A percentile compares a stretch with the other conserved stretches of the same genome.
Evolutionary conservation across 495 filamentous ascomycete genomes (phyloP).

Genomic region (Bacidia gigantensis): DNA sequence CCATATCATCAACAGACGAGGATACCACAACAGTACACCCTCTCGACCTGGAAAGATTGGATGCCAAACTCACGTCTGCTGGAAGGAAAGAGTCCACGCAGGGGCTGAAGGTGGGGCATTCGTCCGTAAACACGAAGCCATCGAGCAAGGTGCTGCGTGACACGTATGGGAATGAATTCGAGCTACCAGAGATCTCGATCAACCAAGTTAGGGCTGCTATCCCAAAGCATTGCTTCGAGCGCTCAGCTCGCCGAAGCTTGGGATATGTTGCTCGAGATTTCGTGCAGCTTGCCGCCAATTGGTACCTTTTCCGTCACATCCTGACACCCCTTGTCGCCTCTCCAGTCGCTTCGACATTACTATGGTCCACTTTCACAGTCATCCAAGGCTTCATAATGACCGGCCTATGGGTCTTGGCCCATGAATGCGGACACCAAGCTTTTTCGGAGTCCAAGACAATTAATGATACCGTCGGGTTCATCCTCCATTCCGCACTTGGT

Average conservation of each 20-base stretch:
- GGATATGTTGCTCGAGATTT: conserved; percentile 52
- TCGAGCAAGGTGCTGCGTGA: conserved; percentile 34
- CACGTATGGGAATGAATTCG: conserved; percentile 55
- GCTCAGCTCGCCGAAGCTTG: conserved; percentile 44
- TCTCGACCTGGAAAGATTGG: conserved; percentile 5
- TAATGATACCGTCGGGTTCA: conserved; percentile 77
- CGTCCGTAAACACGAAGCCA: not conserved
- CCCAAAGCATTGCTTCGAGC: conserved; percentile 50
- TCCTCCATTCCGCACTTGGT: conserved; percentile 67
- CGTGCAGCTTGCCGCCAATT: conserved; percentile 38
- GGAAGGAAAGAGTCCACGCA: not conserved
- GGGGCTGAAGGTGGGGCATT: not conserved
- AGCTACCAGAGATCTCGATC: conserved; percentile 58
- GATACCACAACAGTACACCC: not conserved
- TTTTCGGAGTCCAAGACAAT: conserved; percentile 69
- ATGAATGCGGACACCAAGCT: conserved; percentile 64
- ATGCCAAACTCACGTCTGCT: conserved; percentile 8
- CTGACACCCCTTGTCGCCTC: conserved; percentile 49
- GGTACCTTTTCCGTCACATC: conserved; percentile 51
- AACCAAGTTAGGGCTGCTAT: conserved; percentile 55
- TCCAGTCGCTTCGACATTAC: conserved; percentile 28
- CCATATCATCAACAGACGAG: conserved; percentile 1
- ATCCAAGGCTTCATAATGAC: conserved; percentile 54
- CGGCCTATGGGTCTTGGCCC: conserved; percentile 57
- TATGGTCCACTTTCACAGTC: conserved; percentile 50